phyloP scores from a whole-genome alignment of 805 yeast genomes.

The Candida endomychidarum region DNA sequence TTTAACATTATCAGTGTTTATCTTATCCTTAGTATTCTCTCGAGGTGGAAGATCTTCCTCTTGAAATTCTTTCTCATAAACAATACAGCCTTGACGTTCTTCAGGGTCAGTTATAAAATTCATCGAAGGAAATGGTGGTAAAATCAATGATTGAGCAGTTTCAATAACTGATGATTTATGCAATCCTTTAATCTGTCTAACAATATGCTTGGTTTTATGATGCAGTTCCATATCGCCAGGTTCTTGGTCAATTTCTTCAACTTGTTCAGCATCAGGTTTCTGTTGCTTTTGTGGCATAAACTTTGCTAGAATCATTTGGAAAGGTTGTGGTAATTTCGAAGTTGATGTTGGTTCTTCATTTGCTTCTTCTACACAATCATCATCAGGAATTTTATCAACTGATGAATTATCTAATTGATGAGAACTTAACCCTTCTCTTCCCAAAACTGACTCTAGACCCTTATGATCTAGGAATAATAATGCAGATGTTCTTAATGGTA shows the following conservation, averaged over 20 bases:
- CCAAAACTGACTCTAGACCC: constrained; percentile 38
- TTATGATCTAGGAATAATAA: constrained; percentile 82
- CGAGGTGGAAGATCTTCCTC: constrained; percentile 16
- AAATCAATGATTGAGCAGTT: constrained; percentile 71
- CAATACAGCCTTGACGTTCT: constrained; percentile 60
- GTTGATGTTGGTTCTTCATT: constrained; percentile 9
- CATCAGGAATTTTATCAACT: constrained; percentile 16
- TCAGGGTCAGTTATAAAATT: constrained; percentile 68
- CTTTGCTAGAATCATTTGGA: constrained; percentile 39
- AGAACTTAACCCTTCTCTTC: constrained; percentile 19
- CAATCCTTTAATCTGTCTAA: constrained; percentile 24
- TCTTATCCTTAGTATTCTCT: background rate
- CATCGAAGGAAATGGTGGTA: constrained; percentile 77
- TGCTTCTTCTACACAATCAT: constrained; percentile 12
- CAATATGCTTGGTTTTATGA: constrained; percentile 20
- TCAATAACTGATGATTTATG: constrained; percentile 77
- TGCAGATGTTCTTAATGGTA: constrained; percentile 89
- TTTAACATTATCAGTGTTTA: background rate
- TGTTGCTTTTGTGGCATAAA: constrained; percentile 43
- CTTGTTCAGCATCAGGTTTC: constrained; percentile 13
- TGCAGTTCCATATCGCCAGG: constrained; percentile 13
- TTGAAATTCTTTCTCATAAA: constrained; percentile 78
- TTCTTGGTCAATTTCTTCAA: constrained; percentile 14
- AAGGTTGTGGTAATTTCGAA: constrained; percentile 21
- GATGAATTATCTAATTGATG: constrained; percentile 13